phyloP scores from a whole-genome alignment of 2,329 filamentous ascomycete species.

The Colletotrichum magnum region DNA sequence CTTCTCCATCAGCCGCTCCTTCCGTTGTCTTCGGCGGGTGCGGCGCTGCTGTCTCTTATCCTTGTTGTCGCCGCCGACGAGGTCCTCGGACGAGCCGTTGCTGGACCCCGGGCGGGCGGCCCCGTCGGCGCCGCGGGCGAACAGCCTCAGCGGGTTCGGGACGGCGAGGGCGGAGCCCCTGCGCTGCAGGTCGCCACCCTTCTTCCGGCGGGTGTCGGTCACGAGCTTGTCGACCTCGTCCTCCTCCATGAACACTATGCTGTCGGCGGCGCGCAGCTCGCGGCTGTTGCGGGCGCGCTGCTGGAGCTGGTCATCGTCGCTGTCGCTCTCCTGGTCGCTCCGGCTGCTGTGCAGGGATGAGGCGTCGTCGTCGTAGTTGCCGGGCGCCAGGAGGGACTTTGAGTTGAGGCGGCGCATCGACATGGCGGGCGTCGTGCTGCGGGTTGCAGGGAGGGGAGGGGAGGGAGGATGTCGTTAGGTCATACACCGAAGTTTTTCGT shows the following conservation, averaged over 20 bases:
- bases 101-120: slow-evolving; percentile 45
- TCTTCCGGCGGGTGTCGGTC: slow-evolving; percentile 62
- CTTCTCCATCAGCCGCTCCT: slow-evolving; percentile 65
- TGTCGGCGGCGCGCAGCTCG: slow-evolving; percentile 79
- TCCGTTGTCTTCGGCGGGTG: slow-evolving; percentile 66
- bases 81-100: slow-evolving; percentile 63
- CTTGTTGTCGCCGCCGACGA: slow-evolving; percentile 62
- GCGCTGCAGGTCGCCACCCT: slow-evolving; percentile 63
- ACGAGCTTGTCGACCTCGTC: slow-evolving; percentile 78
- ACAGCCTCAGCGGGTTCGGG: slow-evolving; percentile 64
- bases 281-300: slow-evolving; percentile 76
- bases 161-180: slow-evolving; percentile 64
- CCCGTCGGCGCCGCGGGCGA: slow-evolving; percentile 54
- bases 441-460: not conserved
- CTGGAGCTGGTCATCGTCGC: slow-evolving; percentile 80
- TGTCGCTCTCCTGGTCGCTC: slow-evolving; percentile 82
- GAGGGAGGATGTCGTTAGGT: not conserved
- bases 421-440: slow-evolving; percentile 26
- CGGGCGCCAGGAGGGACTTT: slow-evolving; percentile 69
- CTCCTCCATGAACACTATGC: slow-evolving; percentile 80
- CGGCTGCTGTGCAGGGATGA: slow-evolving; percentile 75
- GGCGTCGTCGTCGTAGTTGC: slow-evolving; percentile 78
- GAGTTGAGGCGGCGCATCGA: slow-evolving; percentile 34
- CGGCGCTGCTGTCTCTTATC: slow-evolving; percentile 65
- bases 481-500: slow-evolving; percentile 24